Conservation (phyloP, 2,329 filamentous ascomycete genomes). For the Fusarium sp. region DNA sequence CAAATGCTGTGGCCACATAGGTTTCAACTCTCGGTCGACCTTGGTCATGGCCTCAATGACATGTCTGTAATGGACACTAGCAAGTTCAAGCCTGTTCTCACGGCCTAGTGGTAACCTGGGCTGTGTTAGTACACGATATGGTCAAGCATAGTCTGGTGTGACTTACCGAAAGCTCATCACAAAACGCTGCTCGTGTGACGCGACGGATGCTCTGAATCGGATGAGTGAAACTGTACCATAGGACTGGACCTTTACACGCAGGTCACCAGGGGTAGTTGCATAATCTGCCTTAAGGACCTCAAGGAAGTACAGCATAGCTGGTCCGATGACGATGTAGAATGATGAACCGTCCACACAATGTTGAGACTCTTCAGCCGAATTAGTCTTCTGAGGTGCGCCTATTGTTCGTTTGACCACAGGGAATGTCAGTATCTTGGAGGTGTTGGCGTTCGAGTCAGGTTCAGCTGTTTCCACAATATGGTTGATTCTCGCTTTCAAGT, state of each 20-base stretch:
- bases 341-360: constrained; percentile 62
- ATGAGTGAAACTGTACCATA: constrained; percentile 66
- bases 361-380: constrained; percentile 56
- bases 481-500: constrained; percentile 60
- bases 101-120: constrained; percentile 56
- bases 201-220: constrained; percentile 62
- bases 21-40: constrained; percentile 66
- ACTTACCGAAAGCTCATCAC: constrained; percentile 65
- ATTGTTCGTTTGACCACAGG: constrained; percentile 63
- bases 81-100: constrained; percentile 61
- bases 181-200: constrained; percentile 66
- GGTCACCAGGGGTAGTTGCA: constrained; percentile 56
- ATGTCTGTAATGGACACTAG: constrained; percentile 64
- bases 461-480: constrained; percentile 60
- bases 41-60: constrained; percentile 66
- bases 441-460: constrained; percentile 44
- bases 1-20: constrained; percentile 67
- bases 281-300: constrained; percentile 60
- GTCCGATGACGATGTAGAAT: constrained; percentile 65
- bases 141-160: background rate
- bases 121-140: constrained; percentile 16
- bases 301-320: constrained; percentile 63
- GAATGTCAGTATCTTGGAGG: constrained; percentile 56
- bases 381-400: constrained; percentile 53
- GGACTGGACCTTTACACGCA: constrained; percentile 60